Percentiles rank a stretch among this genome's conserved stretches.
phyloP scores from a whole-genome alignment of 2,329 filamentous ascomycete species.

The Ambrosiella beaveri region DNA sequence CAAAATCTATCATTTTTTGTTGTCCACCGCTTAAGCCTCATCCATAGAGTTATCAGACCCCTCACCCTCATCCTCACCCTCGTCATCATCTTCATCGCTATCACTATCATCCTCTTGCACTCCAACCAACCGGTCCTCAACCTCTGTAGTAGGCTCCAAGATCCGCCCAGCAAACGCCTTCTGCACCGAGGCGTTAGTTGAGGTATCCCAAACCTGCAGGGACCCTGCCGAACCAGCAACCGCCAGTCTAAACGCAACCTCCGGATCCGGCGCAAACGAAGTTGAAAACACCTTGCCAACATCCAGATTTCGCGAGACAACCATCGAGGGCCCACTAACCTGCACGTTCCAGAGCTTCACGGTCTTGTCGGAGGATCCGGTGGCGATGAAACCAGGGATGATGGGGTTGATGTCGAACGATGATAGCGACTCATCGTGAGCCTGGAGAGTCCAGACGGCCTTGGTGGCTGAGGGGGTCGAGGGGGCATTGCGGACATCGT shows the following conservation, averaged over 20 bases:
- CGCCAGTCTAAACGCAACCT: constrained; percentile 80
- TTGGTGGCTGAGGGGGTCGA: constrained; percentile 58
- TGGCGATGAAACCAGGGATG: constrained; percentile 84
- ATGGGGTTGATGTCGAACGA: constrained; percentile 81
- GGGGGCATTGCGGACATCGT: constrained; percentile 66
- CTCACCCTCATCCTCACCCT: constrained; percentile 22
- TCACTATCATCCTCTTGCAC: constrained; percentile 52
- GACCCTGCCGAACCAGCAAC: constrained; percentile 89
- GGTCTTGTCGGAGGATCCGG: constrained; percentile 82
- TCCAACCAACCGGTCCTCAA: constrained; percentile 62
- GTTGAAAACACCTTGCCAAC: constrained; percentile 91
- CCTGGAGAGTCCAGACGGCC: constrained; percentile 85
- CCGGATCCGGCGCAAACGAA: constrained; percentile 72
- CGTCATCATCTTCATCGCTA: constrained; percentile 42
- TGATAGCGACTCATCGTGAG: constrained; percentile 81
- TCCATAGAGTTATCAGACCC: constrained; percentile 34
- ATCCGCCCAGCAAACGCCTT: constrained; percentile 59
- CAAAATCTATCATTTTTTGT: background rate
- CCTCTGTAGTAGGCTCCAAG: constrained; percentile 41
- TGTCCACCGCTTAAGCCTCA: constrained; percentile 27
- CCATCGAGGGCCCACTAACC: constrained; percentile 65
- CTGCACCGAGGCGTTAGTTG: constrained; percentile 77
- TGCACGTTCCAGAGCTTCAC: constrained; percentile 95
- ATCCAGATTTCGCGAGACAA: constrained; percentile 78
- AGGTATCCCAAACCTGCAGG: constrained; percentile 90